phyloP scores from a whole-genome alignment of 768 basidiomycete genomes.

The Pisolithus tinctorius region DNA sequence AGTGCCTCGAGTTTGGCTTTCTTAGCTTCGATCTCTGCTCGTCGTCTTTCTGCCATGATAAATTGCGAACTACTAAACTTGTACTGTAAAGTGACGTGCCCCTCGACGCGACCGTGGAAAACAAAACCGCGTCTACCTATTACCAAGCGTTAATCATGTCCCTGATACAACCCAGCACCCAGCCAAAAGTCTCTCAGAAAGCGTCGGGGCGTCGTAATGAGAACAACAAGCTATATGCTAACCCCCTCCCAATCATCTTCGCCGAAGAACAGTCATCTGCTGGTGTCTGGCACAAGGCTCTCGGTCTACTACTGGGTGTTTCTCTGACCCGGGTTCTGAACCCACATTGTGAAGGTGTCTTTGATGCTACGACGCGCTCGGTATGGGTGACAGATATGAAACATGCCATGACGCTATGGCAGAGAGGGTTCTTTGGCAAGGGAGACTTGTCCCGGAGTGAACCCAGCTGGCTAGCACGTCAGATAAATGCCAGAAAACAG shows the following conservation, averaged over 20 bases:
- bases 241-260: slow-evolving; percentile 63
- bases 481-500: slow-evolving; percentile 52
- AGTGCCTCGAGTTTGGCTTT: slow-evolving; percentile 81
- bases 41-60: slow-evolving; percentile 56
- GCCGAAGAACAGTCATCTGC: slow-evolving; percentile 30
- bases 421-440: slow-evolving; percentile 94
- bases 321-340: slow-evolving; percentile 55
- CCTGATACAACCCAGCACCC: slow-evolving; percentile 36
- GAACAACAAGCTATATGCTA: slow-evolving; percentile 60
- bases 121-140: not conserved
- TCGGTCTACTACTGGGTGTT: slow-evolving; percentile 50
- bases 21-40: slow-evolving; percentile 90
- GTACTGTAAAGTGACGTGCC: too few relatives aligned
- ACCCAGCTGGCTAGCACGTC: slow-evolving; percentile 84
- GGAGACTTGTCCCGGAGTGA: slow-evolving; percentile 93
- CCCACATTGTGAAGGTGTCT: slow-evolving; percentile 69
- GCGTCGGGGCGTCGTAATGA: slow-evolving; percentile 49
- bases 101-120: slow-evolving; percentile 14
- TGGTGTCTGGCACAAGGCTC: slow-evolving; percentile 37
- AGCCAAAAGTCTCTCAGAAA: slow-evolving; percentile 38
- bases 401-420: slow-evolving; percentile 73
- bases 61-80: not conserved
- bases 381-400: slow-evolving; percentile 72
- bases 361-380: slow-evolving; percentile 75
- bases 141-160: slow-evolving; percentile 31